Evolutionary conservation across 23 red algal genomes (phyloP).

Genomic region (Agarophyton chilense): DNA sequence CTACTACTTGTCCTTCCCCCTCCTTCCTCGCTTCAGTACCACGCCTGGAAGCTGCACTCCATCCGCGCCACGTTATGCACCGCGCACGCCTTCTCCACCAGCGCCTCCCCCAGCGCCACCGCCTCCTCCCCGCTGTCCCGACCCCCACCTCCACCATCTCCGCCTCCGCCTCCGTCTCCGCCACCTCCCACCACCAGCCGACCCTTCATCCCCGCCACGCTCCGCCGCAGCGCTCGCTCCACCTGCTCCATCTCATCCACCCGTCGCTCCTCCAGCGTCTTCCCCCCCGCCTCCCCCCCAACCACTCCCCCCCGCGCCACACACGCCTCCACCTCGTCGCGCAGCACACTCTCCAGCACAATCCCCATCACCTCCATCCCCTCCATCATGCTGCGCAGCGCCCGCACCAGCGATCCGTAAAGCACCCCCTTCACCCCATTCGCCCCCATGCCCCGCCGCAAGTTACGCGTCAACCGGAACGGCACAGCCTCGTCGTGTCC

Average conservation of each 20-base stretch:
- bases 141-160: not conserved
- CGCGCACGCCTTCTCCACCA: constrained; percentile 44
- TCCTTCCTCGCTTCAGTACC: constrained; percentile 83
- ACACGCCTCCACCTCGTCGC: constrained; percentile 67
- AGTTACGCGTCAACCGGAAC: constrained; percentile 94
- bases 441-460: constrained; percentile 58
- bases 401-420: constrained; percentile 62
- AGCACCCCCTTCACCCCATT: constrained; percentile 73
- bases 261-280: constrained; percentile 5
- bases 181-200: not conserved
- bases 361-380: constrained; percentile 48
- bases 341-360: constrained; percentile 52
- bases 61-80: constrained; percentile 61
- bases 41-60: constrained; percentile 80
- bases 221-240: constrained; percentile 35
- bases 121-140: not conserved
- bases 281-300: not conserved
- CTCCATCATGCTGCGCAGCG: constrained; percentile 56
- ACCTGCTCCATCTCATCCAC: constrained; percentile 19
- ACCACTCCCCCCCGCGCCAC: not conserved
- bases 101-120: constrained; percentile 11
- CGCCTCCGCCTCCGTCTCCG: not conserved
- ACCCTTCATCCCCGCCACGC: constrained; percentile 8
- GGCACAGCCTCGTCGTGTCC: constrained; percentile 93
- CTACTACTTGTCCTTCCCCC: too few species aligned